Evolutionary conservation across 176 grass and related monocot species (phyloP), one percentile per base, ranked within the genome.

Genomic region (Eremochloa ophiuroides): DNA sequence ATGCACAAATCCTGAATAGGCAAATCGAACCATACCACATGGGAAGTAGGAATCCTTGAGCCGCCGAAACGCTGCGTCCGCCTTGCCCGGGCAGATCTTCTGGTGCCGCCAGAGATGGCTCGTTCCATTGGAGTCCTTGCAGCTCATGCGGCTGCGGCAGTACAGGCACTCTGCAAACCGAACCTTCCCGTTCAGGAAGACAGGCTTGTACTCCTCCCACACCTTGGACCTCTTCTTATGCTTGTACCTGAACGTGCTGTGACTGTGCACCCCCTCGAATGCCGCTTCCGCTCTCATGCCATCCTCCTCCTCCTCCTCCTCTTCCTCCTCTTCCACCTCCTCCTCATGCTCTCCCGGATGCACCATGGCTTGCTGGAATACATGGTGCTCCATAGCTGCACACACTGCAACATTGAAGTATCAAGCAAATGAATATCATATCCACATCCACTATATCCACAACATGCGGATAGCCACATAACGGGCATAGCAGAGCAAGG

Each of bases 221-320:
- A 90, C 79, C 74, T 90, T 90, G 67, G 88, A 90, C 83, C 88
- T 48, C 80, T 90, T 90, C 74, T 82, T 90, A 66, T 86, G 83
- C 66, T 73, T 90, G 83, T 78, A 90, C 34, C 79, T 82, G 88
- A 82, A 86, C 2, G 67, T 69, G 28, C 1, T 38, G 14, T 71
- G 88, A 38, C 46, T 55, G 22, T 53, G 77, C 44, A 51, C 25
- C 4, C 47, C 75, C 2, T 46, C 56, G 23, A 89, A 68, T 31
- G 83, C 78, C 18, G 42, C 88, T 62, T 86, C 78, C 23, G 65
- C 59, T 33, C 72, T 46, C 78, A 78, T 79, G 79, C n/a, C n/a
- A 37, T 8, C 39, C 43, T 55, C 78, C 31, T 77, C 65, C 9
- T 68, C 77, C 2, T 75, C 69, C 28, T 60, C 87, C 12, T 82